A percentile compares a stretch with the other conserved stretches of the same genome.
phyloP scores from a whole-genome alignment of 139 green algal genomes.

The Chlamydomonas sp. region DNA sequence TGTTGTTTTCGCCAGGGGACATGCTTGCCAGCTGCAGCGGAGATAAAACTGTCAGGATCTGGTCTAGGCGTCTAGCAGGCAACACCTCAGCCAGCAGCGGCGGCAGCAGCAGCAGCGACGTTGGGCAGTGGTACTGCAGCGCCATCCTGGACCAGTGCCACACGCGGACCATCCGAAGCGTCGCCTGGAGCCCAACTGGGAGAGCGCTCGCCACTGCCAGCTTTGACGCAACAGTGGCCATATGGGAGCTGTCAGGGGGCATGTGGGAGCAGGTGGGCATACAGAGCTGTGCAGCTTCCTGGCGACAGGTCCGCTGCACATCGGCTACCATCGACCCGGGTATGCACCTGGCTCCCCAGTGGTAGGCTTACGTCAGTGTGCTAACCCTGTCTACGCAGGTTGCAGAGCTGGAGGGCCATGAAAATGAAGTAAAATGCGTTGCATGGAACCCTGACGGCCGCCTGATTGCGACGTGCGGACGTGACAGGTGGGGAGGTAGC shows the following conservation, averaged over 20 bases:
- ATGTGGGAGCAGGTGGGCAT: constrained; percentile 80
- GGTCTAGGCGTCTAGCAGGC: constrained; percentile 46
- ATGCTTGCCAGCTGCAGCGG: constrained; percentile 88
- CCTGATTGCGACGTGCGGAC: constrained; percentile 92
- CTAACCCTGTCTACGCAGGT: constrained; percentile 51
- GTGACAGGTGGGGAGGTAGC: constrained; percentile 79
- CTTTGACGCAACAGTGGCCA: constrained; percentile 89
- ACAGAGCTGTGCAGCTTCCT: not conserved
- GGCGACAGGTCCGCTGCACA: not conserved
- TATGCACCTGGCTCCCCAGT: too few relatives aligned
- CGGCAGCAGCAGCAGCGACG: constrained; percentile 4
- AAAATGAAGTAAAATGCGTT: constrained; percentile 96
- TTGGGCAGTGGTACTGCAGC: constrained; percentile 62
- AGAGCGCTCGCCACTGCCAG: constrained; percentile 82
- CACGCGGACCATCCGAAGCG: constrained; percentile 82
- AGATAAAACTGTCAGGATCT: constrained; percentile 93
- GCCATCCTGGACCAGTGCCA: constrained; percentile 87
- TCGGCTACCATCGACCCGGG: too few relatives aligned
- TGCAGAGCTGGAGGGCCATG: constrained; percentile 90
- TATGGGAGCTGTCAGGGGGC: constrained; percentile 81
- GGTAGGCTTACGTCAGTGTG: too few relatives aligned
- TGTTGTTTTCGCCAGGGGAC: constrained; percentile 58
- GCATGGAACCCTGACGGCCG: constrained; percentile 85
- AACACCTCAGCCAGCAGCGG: too few relatives aligned
- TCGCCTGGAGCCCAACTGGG: constrained; percentile 86